These are phyloP conservation scores for Tricholoma sp. DNA, from an alignment of 768 basidiomycete species.

Conservation along the genomic window DNA sequence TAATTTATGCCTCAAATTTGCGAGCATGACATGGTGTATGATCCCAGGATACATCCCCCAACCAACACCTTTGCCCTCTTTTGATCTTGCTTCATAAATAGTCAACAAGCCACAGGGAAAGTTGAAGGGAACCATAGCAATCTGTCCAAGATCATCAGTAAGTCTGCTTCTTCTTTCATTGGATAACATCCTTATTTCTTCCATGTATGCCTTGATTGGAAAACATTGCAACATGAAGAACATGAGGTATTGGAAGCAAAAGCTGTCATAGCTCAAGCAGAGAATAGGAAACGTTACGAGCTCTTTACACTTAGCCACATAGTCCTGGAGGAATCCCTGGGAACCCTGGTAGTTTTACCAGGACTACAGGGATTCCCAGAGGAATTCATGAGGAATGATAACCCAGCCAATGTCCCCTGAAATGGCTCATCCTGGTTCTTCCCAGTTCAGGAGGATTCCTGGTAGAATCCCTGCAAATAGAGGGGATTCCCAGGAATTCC, in stretches of 20 bases:
- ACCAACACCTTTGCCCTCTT: constrained; percentile 87
- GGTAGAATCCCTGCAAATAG: too few relatives aligned
- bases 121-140: constrained; percentile 79
- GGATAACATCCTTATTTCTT: constrained; percentile 1
- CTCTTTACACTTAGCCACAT: too few relatives aligned
- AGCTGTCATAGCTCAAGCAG: constrained; percentile 63
- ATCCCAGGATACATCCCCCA: constrained; percentile 58
- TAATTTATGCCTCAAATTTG: constrained; percentile 28
- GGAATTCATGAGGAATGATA: too few relatives aligned
- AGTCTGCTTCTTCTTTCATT: constrained; percentile 14
- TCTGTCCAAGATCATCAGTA: constrained; percentile 79
- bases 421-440: too few relatives aligned
- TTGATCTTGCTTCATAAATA: constrained; percentile 70
- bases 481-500: too few relatives aligned
- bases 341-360: too few relatives aligned
- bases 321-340: too few relatives aligned
- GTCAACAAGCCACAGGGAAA: constrained; percentile 66
- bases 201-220: constrained; percentile 64
- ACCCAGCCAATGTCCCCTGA: too few relatives aligned
- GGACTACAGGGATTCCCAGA: too few relatives aligned
- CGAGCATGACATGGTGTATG: constrained; percentile 17
- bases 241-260: constrained; percentile 74
- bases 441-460: too few relatives aligned
- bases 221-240: constrained; percentile 59
- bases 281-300: constrained; percentile 67